Conservation (phyloP, 2,329 filamentous ascomycete species). For the Mariannaea sp. region DNA sequence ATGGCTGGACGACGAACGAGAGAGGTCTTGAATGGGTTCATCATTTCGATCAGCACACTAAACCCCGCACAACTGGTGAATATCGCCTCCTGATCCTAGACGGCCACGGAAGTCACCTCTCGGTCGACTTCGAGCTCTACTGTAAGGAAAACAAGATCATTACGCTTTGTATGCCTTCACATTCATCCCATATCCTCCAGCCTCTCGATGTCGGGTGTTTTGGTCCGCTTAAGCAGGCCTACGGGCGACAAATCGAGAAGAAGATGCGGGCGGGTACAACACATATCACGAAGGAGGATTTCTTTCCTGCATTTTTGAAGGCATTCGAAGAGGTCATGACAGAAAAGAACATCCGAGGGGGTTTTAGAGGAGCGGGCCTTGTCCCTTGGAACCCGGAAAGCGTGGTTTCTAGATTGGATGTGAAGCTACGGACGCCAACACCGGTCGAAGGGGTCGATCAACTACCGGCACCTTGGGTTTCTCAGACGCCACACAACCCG, state of each 20-base stretch:
- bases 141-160: neutral
- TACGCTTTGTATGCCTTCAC: neutral
- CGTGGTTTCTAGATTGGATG: neutral
- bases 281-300: neutral
- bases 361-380: neutral
- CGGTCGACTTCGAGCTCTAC: neutral
- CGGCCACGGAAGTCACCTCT: neutral
- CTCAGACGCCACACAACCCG: neutral
- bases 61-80: neutral
- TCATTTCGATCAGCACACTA: neutral
- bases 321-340: neutral
- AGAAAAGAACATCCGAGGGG: neutral
- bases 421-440: no score
- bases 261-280: neutral
- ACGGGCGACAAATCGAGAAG: neutral
- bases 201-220: neutral
- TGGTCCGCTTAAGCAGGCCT: neutral
- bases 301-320: neutral
- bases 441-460: neutral
- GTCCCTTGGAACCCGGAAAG: neutral
- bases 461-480: neutral
- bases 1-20: neutral
- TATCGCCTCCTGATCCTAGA: neutral
- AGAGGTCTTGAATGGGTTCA: neutral
- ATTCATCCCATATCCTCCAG: neutral